phyloP scores from a whole-genome alignment of 176 grass and related monocot species.

The Pharus latifolius region DNA sequence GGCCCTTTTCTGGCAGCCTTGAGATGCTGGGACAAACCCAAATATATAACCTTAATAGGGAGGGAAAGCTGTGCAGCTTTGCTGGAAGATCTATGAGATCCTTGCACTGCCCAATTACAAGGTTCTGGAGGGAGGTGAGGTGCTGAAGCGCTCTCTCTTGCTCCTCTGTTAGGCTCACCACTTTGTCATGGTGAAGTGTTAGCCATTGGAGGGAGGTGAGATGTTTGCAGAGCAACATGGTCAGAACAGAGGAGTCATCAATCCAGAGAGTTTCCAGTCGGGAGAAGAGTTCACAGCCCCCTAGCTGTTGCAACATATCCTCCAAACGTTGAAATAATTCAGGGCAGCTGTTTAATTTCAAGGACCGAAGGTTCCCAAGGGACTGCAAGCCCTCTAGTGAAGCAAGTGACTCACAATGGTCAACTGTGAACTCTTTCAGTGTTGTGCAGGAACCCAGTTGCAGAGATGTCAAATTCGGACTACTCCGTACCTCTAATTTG shows the following conservation, averaged over 20 bases:
- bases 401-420: accelerated
- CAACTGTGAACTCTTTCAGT: neutral
- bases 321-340: neutral
- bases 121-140: conserved; percentile 6
- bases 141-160: neutral
- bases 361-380: neutral
- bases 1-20: neutral
- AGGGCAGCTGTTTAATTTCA: accelerated
- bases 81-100: neutral
- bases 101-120: accelerated
- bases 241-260: neutral
- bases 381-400: conserved; percentile 4
- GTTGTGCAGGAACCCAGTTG: neutral
- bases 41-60: neutral
- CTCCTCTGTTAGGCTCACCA: neutral
- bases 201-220: conserved; percentile 1
- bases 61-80: neutral
- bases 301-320: neutral
- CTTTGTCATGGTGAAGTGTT: accelerated
- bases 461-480: neutral
- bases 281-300: neutral
- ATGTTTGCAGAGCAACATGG: neutral
- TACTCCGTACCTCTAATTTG: neutral
- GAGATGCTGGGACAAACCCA: neutral
- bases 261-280: neutral